A percentile compares a stretch with the other conserved stretches of the same genome.
Conservation (phyloP, 2,329 filamentous ascomycete species). For the Alternaria sp. region DNA sequence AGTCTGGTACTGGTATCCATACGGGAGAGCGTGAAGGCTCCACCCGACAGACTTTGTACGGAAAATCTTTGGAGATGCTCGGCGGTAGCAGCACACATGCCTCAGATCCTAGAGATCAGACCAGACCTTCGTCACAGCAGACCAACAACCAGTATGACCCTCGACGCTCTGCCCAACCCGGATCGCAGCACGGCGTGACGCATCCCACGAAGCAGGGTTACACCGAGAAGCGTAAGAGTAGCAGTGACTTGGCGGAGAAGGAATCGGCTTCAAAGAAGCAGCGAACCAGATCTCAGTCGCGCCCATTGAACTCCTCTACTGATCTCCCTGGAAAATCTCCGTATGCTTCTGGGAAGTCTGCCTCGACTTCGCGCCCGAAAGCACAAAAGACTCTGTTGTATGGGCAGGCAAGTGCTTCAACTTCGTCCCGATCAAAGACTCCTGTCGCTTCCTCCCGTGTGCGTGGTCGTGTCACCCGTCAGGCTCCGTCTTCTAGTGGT, state of each 20-base stretch:
- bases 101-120: neutral
- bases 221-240: constrained; percentile 18
- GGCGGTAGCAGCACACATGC: neutral
- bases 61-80: neutral
- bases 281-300: constrained; percentile 1
- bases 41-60: neutral
- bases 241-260: neutral
- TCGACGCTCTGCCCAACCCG: neutral
- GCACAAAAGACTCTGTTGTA: neutral
- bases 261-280: constrained; percentile 13
- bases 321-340: neutral
- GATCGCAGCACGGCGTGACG: neutral
- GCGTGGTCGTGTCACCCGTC: neutral
- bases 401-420: neutral
- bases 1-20: neutral
- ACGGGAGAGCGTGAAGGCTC: neutral
- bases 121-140: neutral
- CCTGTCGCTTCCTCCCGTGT: neutral
- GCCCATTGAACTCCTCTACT: neutral
- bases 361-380: neutral
- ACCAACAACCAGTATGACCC: neutral
- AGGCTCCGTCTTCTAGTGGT: neutral
- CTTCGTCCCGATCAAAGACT: neutral
- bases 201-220: neutral
- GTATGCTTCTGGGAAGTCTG: neutral